Conservation (phyloP, 352 stramenopile genomes). For the Globisporangium ultimum region DNA sequence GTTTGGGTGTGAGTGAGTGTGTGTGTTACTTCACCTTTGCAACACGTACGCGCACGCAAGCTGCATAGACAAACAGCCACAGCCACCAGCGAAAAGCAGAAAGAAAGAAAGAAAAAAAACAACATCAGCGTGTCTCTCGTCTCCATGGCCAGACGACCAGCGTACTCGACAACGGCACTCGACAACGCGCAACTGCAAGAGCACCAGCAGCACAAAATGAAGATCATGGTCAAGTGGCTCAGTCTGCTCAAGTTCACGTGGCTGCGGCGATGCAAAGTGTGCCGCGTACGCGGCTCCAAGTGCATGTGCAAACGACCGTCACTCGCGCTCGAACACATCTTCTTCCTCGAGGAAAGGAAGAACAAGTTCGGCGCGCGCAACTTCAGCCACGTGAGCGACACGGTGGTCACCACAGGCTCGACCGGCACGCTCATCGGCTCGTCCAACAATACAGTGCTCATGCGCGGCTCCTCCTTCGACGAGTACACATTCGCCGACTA, state of each 20-base stretch:
- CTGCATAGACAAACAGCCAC: not conserved
- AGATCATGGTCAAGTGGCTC: conserved; percentile 52
- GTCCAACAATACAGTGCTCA: conserved; percentile 37
- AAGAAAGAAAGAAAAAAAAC: not conserved
- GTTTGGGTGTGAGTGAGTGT: not conserved
- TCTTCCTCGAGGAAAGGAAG: conserved; percentile 80
- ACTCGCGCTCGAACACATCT: conserved; percentile 75
- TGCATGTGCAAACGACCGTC: conserved; percentile 68
- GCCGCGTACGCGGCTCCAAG: conserved; percentile 56
- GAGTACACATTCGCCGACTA: conserved; percentile 30
- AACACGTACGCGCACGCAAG: not conserved
- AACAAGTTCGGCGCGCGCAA: conserved; percentile 75
- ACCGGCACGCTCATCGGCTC: conserved; percentile 11
- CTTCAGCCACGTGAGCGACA: conserved; percentile 79
- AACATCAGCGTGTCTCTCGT: not conserved
- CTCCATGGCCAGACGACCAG: not conserved
- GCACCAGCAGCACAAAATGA: conserved; percentile 27
- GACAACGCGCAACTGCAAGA: not conserved
- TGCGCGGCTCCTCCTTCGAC: conserved; percentile 29
- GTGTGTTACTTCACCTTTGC: not conserved
- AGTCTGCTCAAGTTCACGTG: conserved; percentile 64
- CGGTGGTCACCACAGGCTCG: conserved; percentile 33
- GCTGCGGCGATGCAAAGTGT: conserved; percentile 64
- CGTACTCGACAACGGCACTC: not conserved
- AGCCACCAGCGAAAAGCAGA: not conserved